These are phyloP conservation scores for Antarctomyces pellizariae DNA, from an alignment of 495 filamentous ascomycete species.

Conservation along the genomic window DNA sequence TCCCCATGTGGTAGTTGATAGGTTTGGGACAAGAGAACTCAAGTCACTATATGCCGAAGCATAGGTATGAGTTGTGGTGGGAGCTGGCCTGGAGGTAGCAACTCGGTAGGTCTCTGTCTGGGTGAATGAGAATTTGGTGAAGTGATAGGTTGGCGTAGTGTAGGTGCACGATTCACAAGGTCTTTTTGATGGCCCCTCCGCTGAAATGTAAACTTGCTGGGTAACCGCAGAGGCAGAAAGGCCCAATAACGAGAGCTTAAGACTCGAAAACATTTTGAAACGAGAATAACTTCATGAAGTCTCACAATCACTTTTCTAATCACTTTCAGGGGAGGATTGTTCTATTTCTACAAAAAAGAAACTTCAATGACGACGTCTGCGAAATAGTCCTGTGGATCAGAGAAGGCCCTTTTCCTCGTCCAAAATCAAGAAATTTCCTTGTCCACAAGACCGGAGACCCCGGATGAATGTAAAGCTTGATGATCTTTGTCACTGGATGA, in stretches of 20 bases:
- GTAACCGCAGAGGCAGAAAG: not conserved
- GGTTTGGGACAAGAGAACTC: constrained; percentile 2
- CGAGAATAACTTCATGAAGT: no score
- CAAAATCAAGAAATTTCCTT: not conserved
- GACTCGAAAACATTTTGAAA: no score
- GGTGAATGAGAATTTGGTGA: constrained; percentile 1
- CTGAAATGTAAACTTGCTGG: constrained; percentile 1
- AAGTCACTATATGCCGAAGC: not conserved
- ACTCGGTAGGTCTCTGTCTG: not conserved
- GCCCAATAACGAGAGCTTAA: not conserved
- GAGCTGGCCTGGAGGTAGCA: constrained; percentile 1
- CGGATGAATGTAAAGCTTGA: constrained; percentile 1
- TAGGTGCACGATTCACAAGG: not conserved
- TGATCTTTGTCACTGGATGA: constrained; percentile 1
- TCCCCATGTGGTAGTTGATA: constrained; percentile 5
- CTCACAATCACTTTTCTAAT: no score
- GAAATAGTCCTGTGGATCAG: constrained; percentile 1
- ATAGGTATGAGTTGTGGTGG: constrained; percentile 1
- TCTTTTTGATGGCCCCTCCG: not conserved
- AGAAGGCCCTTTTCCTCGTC: constrained; percentile 1
- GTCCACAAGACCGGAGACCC: not conserved
- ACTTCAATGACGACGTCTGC: constrained; percentile 1
- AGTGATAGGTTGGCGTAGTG: not conserved
- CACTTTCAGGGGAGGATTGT: no score
- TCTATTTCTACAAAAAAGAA: not conserved